Evolutionary conservation across 1,139 yeast genomes (phyloP).

Genomic region (Zygotorulaspora mrakii): DNA sequence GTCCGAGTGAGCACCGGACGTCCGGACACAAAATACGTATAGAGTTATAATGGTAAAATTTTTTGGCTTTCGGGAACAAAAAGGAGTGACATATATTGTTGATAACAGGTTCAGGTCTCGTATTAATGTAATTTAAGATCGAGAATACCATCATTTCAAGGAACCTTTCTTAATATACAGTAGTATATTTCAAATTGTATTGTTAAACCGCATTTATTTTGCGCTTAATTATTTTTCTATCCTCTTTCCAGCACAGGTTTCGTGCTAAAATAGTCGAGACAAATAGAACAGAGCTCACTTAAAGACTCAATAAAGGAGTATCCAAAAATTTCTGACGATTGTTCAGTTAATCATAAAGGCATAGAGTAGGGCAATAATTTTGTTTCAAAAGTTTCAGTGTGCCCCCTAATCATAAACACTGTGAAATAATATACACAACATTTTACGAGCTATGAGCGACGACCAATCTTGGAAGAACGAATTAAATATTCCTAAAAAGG

Average conservation of each 20-base stretch:
- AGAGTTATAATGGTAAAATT: background rate
- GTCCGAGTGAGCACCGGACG: slow-evolving; percentile 1
- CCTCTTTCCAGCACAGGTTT: background rate
- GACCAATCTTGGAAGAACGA: slow-evolving; percentile 62
- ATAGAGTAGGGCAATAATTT: background rate
- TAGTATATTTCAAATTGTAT: background rate
- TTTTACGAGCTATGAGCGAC: slow-evolving; percentile 16
- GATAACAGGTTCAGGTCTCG: background rate
- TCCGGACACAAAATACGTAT: background rate
- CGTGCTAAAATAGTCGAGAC: too few species aligned
- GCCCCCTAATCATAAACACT: background rate
- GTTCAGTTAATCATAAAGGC: background rate
- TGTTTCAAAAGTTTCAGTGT: background rate
- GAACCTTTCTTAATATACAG: too few species aligned
- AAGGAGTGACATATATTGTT: background rate
- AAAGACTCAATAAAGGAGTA: too few species aligned
- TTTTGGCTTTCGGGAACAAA: slow-evolving; percentile 2
- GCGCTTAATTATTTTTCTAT: background rate
- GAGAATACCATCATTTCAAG: too few species aligned
- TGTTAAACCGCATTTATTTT: background rate
- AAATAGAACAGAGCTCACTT: too few species aligned
- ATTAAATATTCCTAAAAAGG: slow-evolving; percentile 76
- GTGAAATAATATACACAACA: background rate
- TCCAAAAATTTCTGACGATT: slow-evolving; percentile 2
- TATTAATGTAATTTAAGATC: too few species aligned